These are phyloP conservation scores for Termitomyces sp. DNA, from an alignment of 768 basidiomycete genomes.

Conservation along the genomic window DNA sequence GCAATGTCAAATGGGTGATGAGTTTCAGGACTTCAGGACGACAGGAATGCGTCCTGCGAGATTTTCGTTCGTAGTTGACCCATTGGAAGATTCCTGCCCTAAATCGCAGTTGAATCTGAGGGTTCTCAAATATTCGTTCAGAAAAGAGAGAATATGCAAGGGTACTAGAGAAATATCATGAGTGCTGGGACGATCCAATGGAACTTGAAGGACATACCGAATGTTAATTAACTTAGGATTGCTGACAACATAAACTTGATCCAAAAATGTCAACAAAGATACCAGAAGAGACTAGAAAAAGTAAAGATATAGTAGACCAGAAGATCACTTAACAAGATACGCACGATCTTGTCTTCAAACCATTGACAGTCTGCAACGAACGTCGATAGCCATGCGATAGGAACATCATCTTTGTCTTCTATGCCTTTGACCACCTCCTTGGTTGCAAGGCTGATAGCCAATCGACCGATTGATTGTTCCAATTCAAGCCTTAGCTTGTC, in stretches of 20 bases:
- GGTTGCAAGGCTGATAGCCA: slow-evolving; percentile 33
- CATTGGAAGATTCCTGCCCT: slow-evolving; percentile 42
- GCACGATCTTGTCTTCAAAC: slow-evolving; percentile 63
- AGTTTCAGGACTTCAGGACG: slow-evolving; percentile 42
- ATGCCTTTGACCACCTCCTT: slow-evolving; percentile 13
- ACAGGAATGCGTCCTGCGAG: slow-evolving; percentile 29
- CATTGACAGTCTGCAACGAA: slow-evolving; percentile 55
- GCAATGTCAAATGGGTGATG: slow-evolving; percentile 49
- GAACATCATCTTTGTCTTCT: slow-evolving; percentile 8
- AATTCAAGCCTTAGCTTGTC: slow-evolving; percentile 53
- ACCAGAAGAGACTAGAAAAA: slow-evolving; percentile 49
- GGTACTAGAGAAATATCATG: slow-evolving; percentile 29
- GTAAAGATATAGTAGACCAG: not conserved
- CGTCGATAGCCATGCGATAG: slow-evolving; percentile 50
- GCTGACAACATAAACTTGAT: slow-evolving; percentile 54
- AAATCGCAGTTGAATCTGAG: slow-evolving; percentile 36
- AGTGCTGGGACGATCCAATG: not conserved
- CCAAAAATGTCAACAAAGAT: slow-evolving; percentile 66
- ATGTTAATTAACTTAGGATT: slow-evolving; percentile 33
- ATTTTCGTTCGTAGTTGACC: slow-evolving; percentile 49
- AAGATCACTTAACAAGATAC: slow-evolving; percentile 16
- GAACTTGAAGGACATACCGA: slow-evolving; percentile 28
- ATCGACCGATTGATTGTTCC: slow-evolving; percentile 41
- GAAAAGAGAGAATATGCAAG: slow-evolving; percentile 55
- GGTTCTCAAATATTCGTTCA: slow-evolving; percentile 44